Evolutionary conservation across 2,329 filamentous ascomycete species (phyloP).

Genomic region (Calonectria multiphialidica): DNA sequence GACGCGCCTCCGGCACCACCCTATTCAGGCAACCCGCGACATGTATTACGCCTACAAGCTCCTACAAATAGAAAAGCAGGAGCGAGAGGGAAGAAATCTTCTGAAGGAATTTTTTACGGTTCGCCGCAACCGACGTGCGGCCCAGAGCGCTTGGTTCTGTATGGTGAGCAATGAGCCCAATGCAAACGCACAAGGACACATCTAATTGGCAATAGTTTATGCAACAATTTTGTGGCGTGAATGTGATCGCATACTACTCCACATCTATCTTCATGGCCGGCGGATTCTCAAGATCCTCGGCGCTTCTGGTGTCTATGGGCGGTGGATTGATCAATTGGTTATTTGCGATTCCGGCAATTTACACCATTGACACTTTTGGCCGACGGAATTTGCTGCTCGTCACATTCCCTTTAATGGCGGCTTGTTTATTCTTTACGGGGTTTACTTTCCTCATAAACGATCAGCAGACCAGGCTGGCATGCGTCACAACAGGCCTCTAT

Average conservation of each 20-base stretch:
- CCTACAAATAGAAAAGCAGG: constrained; percentile 42
- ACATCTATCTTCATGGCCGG: constrained; percentile 44
- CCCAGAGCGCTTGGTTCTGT: constrained; percentile 48
- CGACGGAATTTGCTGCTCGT: constrained; percentile 57
- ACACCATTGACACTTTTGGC: constrained; percentile 62
- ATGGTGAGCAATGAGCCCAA: constrained; percentile 32
- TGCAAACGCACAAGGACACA: too few species aligned
- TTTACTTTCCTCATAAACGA: constrained; percentile 37
- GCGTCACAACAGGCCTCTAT: constrained; percentile 49
- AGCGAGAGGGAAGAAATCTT: constrained; percentile 38
- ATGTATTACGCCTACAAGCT: constrained; percentile 60
- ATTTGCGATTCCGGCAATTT: constrained; percentile 51
- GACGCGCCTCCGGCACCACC: constrained; percentile 57
- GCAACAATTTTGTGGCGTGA: constrained; percentile 51
- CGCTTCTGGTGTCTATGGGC: constrained; percentile 48
- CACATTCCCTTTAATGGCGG: constrained; percentile 48
- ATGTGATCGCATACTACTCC: constrained; percentile 47
- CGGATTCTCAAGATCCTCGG: constrained; percentile 42
- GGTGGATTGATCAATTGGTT: constrained; percentile 63
- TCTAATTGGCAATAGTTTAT: constrained; percentile 36
- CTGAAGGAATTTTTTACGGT: constrained; percentile 46
- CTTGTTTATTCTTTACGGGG: constrained; percentile 46
- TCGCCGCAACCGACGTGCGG: constrained; percentile 46
- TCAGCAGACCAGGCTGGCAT: constrained; percentile 38
- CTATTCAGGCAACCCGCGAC: constrained; percentile 62